Base-by-base conservation (phyloP, 1,284 basidiomycete genomes). In the Ceratobasidium papillatum region DNA sequence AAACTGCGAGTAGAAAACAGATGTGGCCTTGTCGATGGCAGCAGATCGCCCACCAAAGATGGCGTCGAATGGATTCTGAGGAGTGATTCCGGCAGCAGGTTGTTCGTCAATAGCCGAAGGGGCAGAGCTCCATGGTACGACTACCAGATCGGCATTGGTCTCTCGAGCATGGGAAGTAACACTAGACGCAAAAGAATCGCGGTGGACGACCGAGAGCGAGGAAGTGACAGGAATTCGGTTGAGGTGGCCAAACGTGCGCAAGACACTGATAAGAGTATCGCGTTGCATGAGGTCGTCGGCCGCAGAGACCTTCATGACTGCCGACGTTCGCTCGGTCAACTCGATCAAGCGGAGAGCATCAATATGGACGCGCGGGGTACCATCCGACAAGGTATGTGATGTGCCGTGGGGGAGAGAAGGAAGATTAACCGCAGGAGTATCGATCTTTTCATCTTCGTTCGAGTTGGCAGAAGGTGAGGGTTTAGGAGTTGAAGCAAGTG, bases 321-420 rank as follows among this genome's bases (percentile, higher is more conserved):
- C 93, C 9, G 93, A 95, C 0, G 94, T 94, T 77, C 95, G 91
- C 68, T 91, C 91, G 8, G 94, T 93, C 69, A 98, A 86, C 80
- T 96, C 95, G 78, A 96, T 89, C n/a, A 97, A 87, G 63, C 94
- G 93, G 12, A 96, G 86, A 0, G 91, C 92, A 78, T 93, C 89
- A 62, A 96, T 75, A 12, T 27, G 54, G 7, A 75, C 69, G 19
- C 58, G 59, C 27, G 74, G 73, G n/a, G 68, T 69, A 30, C 68
- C 68, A 56, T 65, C 58, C 7, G 75, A 69, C 19, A 41, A 30
- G 34, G 32, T 36, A 79, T 14, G 78, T 77, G 27, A 80, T 68
- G 0, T 62, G 54, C 12, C 56, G 32, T 27, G 63, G 32, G 61
- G 58, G 25, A 47, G 75, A 27, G 38, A n/a, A 36, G 65, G 30